Percentiles rank a stretch among this genome's conserved stretches.
These are phyloP conservation scores for Ganoderma lucidum DNA, from an alignment of 1,284 basidiomycete species.

Conservation along the genomic window DNA sequence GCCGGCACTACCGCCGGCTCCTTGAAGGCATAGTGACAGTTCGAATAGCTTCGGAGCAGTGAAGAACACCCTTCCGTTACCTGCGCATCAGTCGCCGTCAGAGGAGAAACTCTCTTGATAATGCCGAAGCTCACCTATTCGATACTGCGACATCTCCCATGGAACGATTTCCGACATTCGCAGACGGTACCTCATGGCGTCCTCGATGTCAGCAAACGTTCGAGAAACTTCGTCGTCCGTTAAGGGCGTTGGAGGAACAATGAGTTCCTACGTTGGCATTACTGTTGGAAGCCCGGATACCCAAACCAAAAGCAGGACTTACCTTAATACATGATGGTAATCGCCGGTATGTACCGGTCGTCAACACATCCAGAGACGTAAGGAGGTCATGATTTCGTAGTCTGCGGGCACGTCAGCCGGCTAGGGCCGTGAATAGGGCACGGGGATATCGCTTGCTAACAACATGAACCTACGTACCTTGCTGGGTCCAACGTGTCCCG, in stretches of 20 bases:
- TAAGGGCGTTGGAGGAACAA: constrained; percentile 72
- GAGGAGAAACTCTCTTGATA: not conserved
- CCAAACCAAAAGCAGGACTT: constrained; percentile 2
- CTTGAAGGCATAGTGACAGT: constrained; percentile 75
- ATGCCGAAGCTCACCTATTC: constrained; percentile 60
- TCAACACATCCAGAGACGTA: constrained; percentile 87
- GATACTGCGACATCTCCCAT: constrained; percentile 76
- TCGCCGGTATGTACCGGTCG: constrained; percentile 82
- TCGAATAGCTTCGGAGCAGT: constrained; percentile 79
- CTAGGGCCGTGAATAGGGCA: not conserved
- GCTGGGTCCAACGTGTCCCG: constrained; percentile 75
- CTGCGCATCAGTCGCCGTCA: constrained; percentile 43
- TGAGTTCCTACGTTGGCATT: constrained; percentile 59
- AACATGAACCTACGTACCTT: constrained; percentile 51
- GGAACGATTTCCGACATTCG: constrained; percentile 79
- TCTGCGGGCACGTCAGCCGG: constrained; percentile 47
- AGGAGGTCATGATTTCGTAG: constrained; percentile 91
- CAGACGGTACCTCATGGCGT: constrained; percentile 79
- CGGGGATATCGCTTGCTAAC: constrained; percentile 56
- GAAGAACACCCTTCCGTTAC: constrained; percentile 82
- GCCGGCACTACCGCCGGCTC: constrained; percentile 69
- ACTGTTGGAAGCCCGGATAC: not conserved
- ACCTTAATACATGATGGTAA: constrained; percentile 85
- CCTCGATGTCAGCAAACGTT: constrained; percentile 77
- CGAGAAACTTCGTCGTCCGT: constrained; percentile 70